Conservation (phyloP, 495 filamentous ascomycete species). For the Apodospora peruviana region DNA sequence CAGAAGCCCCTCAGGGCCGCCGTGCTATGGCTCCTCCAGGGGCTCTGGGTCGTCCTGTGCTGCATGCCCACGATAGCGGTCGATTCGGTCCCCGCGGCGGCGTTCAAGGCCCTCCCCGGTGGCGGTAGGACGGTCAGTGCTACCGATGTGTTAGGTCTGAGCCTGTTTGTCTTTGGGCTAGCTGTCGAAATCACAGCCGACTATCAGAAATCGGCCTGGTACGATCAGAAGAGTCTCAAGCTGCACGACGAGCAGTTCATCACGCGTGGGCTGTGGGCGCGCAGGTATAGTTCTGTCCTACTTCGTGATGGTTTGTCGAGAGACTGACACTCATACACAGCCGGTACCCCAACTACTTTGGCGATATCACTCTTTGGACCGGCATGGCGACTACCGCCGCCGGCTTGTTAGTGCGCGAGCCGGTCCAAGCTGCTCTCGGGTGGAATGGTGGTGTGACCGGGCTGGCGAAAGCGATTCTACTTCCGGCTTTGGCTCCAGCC, state of each 20-base stretch:
- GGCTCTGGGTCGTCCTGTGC: slow-evolving; percentile 56
- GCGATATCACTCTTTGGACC: slow-evolving; percentile 58
- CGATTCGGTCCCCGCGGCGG: slow-evolving; percentile 45
- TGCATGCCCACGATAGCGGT: slow-evolving; percentile 52
- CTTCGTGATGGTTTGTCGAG: not conserved
- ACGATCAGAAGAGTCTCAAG: slow-evolving; percentile 49
- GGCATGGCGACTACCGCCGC: slow-evolving; percentile 45
- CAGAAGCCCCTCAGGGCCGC: slow-evolving; percentile 46
- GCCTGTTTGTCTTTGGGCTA: slow-evolving; percentile 49
- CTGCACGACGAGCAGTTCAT: slow-evolving; percentile 58
- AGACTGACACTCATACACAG: slow-evolving; percentile 21
- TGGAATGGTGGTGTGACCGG: slow-evolving; percentile 21
- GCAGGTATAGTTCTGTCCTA: slow-evolving; percentile 18
- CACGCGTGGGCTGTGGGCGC: slow-evolving; percentile 52
- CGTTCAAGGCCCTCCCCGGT: slow-evolving; percentile 13
- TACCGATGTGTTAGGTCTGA: slow-evolving; percentile 49
- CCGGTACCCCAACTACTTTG: slow-evolving; percentile 62
- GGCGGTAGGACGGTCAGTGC: slow-evolving; percentile 25
- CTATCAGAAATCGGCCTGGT: slow-evolving; percentile 53
- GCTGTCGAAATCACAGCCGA: slow-evolving; percentile 54
- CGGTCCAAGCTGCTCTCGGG: slow-evolving; percentile 41
- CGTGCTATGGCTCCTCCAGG: slow-evolving; percentile 53
- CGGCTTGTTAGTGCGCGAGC: slow-evolving; percentile 42
- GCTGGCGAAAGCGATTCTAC: slow-evolving; percentile 33
- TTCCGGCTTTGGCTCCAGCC: slow-evolving; percentile 54